phyloP scores from a whole-genome alignment of 2,329 filamentous ascomycete species.

The Aspergillus clavatus region DNA sequence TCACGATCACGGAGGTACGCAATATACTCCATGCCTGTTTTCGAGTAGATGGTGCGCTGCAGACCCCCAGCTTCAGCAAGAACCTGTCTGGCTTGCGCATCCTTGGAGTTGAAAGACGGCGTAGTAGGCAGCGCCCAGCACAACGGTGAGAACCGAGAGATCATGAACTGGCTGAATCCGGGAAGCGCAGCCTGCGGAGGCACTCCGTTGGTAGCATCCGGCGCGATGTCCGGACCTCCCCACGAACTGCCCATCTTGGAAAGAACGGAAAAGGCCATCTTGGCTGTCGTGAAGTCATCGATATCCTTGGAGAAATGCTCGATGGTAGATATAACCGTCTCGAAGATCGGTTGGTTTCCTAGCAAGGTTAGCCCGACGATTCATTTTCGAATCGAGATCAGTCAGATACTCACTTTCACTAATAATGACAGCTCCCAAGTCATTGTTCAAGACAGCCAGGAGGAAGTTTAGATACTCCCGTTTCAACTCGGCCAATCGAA shows the following conservation, averaged over 20 bases:
- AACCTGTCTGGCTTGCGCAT: constrained; percentile 84
- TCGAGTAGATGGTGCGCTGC: constrained; percentile 84
- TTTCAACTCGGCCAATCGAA: constrained; percentile 85
- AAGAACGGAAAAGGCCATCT: constrained; percentile 77
- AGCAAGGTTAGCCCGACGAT: constrained; percentile 4
- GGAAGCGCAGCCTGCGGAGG: constrained; percentile 54
- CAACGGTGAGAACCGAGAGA: constrained; percentile 79
- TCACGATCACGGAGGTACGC: constrained; percentile 43
- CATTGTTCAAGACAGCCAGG: constrained; percentile 83
- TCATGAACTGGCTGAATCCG: constrained; percentile 88
- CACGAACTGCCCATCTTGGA: constrained; percentile 79
- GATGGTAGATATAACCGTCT: constrained; percentile 78
- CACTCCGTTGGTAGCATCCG: constrained; percentile 26
- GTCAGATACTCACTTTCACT: constrained; percentile 57
- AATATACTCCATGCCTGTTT: constrained; percentile 79
- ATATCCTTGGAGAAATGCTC: constrained; percentile 78
- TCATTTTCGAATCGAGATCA: not conserved
- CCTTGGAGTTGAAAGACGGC: constrained; percentile 72
- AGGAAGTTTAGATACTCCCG: constrained; percentile 95
- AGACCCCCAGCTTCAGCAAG: constrained; percentile 80
- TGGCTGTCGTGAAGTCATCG: constrained; percentile 59
- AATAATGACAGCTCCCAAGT: constrained; percentile 81
- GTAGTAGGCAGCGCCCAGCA: constrained; percentile 86
- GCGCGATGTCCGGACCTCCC: constrained; percentile 75
- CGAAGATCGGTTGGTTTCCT: constrained; percentile 85